These are phyloP conservation scores for Plasmodium coatneyi DNA, from an alignment of 169 alveolate species.

Conservation along the genomic window DNA sequence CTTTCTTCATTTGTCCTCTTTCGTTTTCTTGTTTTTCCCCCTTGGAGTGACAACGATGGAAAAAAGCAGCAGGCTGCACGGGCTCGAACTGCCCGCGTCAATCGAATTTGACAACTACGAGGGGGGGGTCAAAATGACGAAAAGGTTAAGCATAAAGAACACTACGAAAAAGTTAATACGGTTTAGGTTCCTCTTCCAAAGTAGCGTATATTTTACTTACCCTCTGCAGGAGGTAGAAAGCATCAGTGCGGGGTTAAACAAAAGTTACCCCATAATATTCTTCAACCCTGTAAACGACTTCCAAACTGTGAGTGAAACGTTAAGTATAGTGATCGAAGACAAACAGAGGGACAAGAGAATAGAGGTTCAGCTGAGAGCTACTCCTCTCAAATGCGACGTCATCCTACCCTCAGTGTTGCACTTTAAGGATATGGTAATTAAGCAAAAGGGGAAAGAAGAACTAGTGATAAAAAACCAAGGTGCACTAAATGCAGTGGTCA, in stretches of 20 bases:
- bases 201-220: constrained; percentile 55
- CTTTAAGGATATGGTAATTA: constrained; percentile 66
- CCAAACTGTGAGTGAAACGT: constrained; percentile 38
- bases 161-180: constrained; percentile 53
- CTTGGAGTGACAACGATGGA: constrained; percentile 19
- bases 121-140: constrained; percentile 65
- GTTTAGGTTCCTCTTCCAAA: constrained; percentile 63
- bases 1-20: background rate
- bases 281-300: constrained; percentile 55
- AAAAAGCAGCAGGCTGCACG: constrained; percentile 45
- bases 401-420: constrained; percentile 36
- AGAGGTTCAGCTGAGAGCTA: constrained; percentile 45
- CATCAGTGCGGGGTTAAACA: constrained; percentile 67
- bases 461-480: constrained; percentile 44
- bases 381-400: constrained; percentile 68
- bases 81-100: constrained; percentile 34
- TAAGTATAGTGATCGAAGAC: constrained; percentile 54
- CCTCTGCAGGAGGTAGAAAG: constrained; percentile 75
- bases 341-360: constrained; percentile 39
- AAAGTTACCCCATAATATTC: constrained; percentile 49
- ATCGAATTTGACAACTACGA: constrained; percentile 65
- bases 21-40: background rate
- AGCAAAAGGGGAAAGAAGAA: constrained; percentile 60
- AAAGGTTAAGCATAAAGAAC: constrained; percentile 49
- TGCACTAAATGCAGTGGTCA: constrained; percentile 30